These are phyloP conservation scores for Psilocybe sp. DNA, from an alignment of 768 basidiomycete genomes.

Conservation along the genomic window DNA sequence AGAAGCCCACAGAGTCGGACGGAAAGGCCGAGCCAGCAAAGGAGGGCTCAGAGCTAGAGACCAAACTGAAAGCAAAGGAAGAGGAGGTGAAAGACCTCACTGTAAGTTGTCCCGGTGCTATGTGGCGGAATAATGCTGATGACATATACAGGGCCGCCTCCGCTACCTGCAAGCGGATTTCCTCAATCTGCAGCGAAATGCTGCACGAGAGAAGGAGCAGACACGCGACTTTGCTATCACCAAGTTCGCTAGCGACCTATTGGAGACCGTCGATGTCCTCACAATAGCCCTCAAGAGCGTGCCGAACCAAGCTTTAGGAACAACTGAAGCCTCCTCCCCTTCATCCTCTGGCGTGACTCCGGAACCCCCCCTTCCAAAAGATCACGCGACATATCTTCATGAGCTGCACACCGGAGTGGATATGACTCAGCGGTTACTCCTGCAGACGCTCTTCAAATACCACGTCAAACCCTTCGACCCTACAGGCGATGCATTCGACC, in stretches of 20 bases:
- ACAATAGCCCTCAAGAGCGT: constrained; percentile 80
- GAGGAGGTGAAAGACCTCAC: constrained; percentile 81
- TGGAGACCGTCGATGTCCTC: constrained; percentile 90
- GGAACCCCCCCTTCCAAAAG: constrained; percentile 44
- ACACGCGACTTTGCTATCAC: constrained; percentile 92
- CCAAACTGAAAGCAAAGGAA: constrained; percentile 79
- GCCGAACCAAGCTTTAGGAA: constrained; percentile 45
- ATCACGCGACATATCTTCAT: constrained; percentile 53
- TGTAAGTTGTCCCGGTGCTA: constrained; percentile 40
- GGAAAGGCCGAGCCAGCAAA: constrained; percentile 24
- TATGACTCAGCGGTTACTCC: constrained; percentile 86
- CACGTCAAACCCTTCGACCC: constrained; percentile 92
- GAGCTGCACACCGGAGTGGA: constrained; percentile 86
- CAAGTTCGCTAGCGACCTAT: constrained; percentile 84
- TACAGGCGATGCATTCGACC: constrained; percentile 90
- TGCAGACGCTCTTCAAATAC: constrained; percentile 89
- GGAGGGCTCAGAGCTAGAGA: constrained; percentile 30
- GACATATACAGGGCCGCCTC: constrained; percentile 64
- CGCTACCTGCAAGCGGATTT: constrained; percentile 95
- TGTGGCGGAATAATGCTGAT: constrained; percentile 9
- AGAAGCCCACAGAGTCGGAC: constrained; percentile 23
- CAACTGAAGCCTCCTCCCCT: constrained; percentile 13
- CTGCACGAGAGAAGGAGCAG: constrained; percentile 88
- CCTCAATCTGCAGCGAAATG: constrained; percentile 89
- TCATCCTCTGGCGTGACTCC: constrained; percentile 24